Conservation (phyloP, 805 yeast species). For the Barnettozyma sucrosica region DNA sequence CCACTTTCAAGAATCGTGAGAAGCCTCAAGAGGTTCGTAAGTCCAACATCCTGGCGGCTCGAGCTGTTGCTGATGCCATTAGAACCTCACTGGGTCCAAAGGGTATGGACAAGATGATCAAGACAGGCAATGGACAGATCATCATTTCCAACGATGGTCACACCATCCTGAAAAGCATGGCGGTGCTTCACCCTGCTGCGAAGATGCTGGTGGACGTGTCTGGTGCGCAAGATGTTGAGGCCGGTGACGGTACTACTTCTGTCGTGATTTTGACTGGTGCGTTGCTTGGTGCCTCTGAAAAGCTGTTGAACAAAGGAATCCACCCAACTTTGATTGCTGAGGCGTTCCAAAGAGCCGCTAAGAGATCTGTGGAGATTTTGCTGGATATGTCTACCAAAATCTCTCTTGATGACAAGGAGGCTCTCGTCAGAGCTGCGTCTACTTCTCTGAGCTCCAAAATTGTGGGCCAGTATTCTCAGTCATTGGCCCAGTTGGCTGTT, state of each 20-base stretch:
- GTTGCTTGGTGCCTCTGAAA: conserved; percentile 89
- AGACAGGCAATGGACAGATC: conserved; percentile 87
- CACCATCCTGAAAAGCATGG: conserved; percentile 95
- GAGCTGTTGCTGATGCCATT: conserved; percentile 97
- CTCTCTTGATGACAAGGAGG: conserved; percentile 73
- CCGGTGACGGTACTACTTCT: conserved; percentile 99
- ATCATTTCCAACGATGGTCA: conserved; percentile 98
- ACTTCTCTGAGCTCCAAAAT: conserved; percentile 93
- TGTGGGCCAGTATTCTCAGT: conserved; percentile 84
- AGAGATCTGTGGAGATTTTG: conserved; percentile 71
- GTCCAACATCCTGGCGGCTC: conserved; percentile 96
- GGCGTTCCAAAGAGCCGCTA: conserved; percentile 87
- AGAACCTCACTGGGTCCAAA: conserved; percentile 94
- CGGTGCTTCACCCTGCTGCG: conserved; percentile 97
- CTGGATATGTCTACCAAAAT: conserved; percentile 81
- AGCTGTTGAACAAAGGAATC: conserved; percentile 79
- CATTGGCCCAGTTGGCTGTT: conserved; percentile 90
- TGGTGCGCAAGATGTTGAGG: conserved; percentile 97
- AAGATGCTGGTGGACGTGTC: conserved; percentile 96
- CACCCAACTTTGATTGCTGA: conserved; percentile 96
- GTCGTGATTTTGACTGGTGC: conserved; percentile 96
- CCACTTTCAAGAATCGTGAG: conserved; percentile 91
- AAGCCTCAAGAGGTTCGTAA: conserved; percentile 97
- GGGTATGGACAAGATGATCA: conserved; percentile 99
- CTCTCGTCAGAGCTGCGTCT: conserved; percentile 84